These are phyloP conservation scores for Oryza punctata DNA, from an alignment of 176 grass and related monocot species.

Conservation along the genomic window DNA sequence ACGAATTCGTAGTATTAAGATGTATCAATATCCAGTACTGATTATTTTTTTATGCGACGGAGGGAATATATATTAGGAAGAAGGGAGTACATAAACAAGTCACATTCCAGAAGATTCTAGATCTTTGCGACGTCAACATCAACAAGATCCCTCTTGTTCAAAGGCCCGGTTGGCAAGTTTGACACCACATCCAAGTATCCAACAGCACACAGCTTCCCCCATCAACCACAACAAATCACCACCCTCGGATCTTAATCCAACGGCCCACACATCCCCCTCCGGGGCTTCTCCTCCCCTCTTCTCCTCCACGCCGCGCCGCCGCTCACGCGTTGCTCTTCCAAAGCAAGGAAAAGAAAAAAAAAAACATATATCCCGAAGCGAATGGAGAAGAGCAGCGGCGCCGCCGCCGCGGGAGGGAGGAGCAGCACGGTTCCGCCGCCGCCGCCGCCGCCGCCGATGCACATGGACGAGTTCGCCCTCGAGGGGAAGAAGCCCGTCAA, in stretches of 20 bases:
- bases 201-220: too few relatives aligned
- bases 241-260: slow-evolving; percentile 36
- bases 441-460: slow-evolving; percentile 32
- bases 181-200: too few relatives aligned
- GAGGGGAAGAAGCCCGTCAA: slow-evolving; percentile 77
- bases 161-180: too few relatives aligned
- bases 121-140: too few relatives aligned
- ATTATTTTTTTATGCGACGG: too few relatives aligned
- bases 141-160: too few relatives aligned
- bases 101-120: too few relatives aligned
- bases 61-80: too few relatives aligned
- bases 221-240: neutral
- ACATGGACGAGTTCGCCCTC: slow-evolving; percentile 51
- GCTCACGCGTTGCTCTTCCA: neutral
- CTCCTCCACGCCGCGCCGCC: neutral
- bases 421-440: neutral
- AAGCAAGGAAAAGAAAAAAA: neutral
- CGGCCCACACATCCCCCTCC: neutral
- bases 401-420: slow-evolving; percentile 16
- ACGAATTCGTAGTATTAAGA: too few relatives aligned
- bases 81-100: too few relatives aligned
- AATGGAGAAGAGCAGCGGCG: slow-evolving; percentile 48
- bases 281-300: neutral
- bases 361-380: neutral
- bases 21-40: too few relatives aligned